Base-by-base conservation (phyloP, 768 basidiomycete species). In the Astraeus odoratus region DNA sequence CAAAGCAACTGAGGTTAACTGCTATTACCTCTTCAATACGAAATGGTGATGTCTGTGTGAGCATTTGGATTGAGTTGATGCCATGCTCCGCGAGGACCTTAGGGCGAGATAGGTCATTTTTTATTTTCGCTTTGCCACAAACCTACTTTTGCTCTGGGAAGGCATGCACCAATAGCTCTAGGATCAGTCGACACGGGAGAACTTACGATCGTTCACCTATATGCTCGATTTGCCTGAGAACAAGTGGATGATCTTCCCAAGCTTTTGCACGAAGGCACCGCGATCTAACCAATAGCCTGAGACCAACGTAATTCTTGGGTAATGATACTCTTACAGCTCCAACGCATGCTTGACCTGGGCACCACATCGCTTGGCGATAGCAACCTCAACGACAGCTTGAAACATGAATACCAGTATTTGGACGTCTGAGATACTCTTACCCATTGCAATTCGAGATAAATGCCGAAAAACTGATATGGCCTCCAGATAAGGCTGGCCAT, bases 171-270 rank as follows among this genome's bases (percentile, higher is more conserved):
- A n/a, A 50, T 30, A n/a, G n/a, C n/a, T 22, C 13, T 30, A 13
- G 22, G 39, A 8, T 9, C 12, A 13, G n/a, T 30, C 27, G 27
- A 15, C 24, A 19, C 19, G 41, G 26, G 20, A 33, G 13, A 12
- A 64, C 84, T 59, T 46, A 90, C 88, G 87, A 89, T 76, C 90
- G 91, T 57, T 92, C 89, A 25, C 94, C 95, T 33, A 98, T 82
- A n/a, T 82, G 78, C 26, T 87, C 81, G 40, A 98, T 74, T 60
- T 98, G 95, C 12, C 86, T 76, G 43, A 98, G 74, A 6, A 95
- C 84, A 12, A 82, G 68, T 4, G 91, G 81, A 16, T 87, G 70
- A 55, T 92, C 85, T 55, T 97, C 94, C 95, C 95, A 98, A 34
- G 90, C 83, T 54, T 84, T 91, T 4, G 88, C 89, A 42, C 71